Percentiles rank a stretch among this genome's conserved stretches.
Evolutionary conservation across 805 yeast genomes (phyloP).

Genomic region (Suhomyces vadensis): DNA sequence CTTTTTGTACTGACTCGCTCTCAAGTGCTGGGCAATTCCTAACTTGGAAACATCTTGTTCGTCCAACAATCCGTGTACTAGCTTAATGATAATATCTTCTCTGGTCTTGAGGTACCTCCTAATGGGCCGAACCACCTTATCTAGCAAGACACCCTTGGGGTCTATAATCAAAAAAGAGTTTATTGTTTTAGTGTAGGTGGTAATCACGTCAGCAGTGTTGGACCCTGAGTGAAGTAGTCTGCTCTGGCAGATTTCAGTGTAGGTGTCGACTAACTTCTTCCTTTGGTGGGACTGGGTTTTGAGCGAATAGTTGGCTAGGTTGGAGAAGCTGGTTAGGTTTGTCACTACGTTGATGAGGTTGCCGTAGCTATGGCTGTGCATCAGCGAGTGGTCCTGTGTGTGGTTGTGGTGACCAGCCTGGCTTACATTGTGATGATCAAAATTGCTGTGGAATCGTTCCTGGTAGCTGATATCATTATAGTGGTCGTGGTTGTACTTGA

Average conservation of each 20-base stretch:
- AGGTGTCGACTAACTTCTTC: constrained; percentile 49
- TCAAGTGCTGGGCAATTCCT: constrained; percentile 58
- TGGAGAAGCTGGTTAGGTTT: constrained; percentile 10
- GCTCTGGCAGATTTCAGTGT: constrained; percentile 44
- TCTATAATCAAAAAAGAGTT: constrained; percentile 74
- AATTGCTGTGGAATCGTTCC: neutral
- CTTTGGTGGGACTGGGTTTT: constrained; percentile 46
- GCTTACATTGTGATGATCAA: neutral
- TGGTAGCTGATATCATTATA: constrained; percentile 3
- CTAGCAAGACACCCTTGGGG: constrained; percentile 81
- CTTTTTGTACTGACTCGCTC: constrained; percentile 18
- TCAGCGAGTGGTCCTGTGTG: neutral
- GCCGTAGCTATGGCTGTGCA: neutral
- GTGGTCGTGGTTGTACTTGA: constrained; percentile 17
- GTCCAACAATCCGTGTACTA: constrained; percentile 72
- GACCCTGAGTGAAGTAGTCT: constrained; percentile 76
- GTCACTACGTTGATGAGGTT: constrained; percentile 6
- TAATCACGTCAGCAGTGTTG: constrained; percentile 70
- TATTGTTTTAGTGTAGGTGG: constrained; percentile 69
- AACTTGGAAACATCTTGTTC: constrained; percentile 36
- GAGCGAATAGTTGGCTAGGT: constrained; percentile 19
- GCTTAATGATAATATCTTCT: constrained; percentile 65
- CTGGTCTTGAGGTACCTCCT: constrained; percentile 69
- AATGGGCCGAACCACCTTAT: constrained; percentile 75
- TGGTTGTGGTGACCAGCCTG: neutral